Conservation (phyloP, 306 rosid species). For the Prunus fruticosa region DNA sequence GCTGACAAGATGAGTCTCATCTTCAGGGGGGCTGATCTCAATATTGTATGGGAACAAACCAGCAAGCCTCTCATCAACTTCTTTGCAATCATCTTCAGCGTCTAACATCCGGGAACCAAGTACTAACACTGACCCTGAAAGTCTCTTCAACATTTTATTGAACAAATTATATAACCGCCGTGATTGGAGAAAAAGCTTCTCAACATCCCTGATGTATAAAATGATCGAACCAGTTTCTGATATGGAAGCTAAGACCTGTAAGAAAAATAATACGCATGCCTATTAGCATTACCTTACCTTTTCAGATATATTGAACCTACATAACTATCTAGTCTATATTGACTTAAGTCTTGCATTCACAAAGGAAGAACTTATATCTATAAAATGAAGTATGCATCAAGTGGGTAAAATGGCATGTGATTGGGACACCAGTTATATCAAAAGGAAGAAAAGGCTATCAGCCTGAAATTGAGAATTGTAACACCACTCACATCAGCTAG, state of each 20-base stretch:
- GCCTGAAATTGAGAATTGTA: conserved; percentile 10
- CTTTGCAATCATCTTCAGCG: conserved; percentile 40
- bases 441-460: neutral
- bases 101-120: conserved; percentile 70
- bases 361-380: neutral
- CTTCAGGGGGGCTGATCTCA: conserved; percentile 64
- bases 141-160: conserved; percentile 61
- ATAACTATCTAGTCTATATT: neutral
- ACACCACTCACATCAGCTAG: neutral
- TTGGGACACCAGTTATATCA: too few relatives aligned
- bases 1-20: conserved; percentile 48
- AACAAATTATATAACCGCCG: conserved; percentile 62
- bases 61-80: conserved; percentile 54
- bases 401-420: too few relatives aligned
- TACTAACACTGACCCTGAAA: conserved; percentile 74
- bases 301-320: neutral
- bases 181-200: conserved; percentile 65
- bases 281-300: conserved; percentile 7
- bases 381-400: neutral
- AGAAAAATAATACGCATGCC: conserved; percentile 4
- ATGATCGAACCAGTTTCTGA: conserved; percentile 73
- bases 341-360: neutral
- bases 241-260: conserved; percentile 70
- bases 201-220: conserved; percentile 75
- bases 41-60: conserved; percentile 64